phyloP scores from a whole-genome alignment of 73 alveolate species.

The Uronychia binucleata region DNA sequence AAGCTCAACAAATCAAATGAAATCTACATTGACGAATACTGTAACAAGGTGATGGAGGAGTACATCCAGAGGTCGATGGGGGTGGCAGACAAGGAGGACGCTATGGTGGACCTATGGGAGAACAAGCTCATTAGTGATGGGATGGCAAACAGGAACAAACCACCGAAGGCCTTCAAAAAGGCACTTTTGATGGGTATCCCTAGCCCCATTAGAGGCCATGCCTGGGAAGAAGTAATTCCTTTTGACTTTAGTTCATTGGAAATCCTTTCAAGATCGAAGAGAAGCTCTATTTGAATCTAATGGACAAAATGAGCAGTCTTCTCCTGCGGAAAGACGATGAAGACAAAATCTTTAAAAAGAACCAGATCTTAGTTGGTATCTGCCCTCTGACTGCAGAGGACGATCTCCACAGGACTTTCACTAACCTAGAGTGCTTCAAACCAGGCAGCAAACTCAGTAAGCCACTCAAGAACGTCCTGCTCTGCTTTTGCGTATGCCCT shows the following conservation, averaged over 20 bases:
- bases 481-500: not conserved
- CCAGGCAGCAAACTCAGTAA: slow-evolving; percentile 79
- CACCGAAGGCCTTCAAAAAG: not conserved
- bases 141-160: not conserved
- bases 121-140: not conserved
- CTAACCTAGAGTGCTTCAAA: slow-evolving; percentile 78
- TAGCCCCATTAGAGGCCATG: not conserved
- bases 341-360: not conserved
- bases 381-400: slow-evolving; percentile 40
- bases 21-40: not conserved
- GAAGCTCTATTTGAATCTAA: not conserved
- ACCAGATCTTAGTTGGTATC: not conserved
- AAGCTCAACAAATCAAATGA: not conserved
- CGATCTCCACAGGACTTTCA: slow-evolving; percentile 89
- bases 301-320: not conserved
- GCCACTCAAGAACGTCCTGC: slow-evolving; percentile 78
- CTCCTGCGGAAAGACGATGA: not conserved
- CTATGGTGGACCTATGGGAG: not conserved
- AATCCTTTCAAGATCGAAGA: not conserved
- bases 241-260: not conserved
- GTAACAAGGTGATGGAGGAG: not conserved
- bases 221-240: not conserved
- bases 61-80: not conserved
- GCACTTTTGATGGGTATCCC: not conserved
- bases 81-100: not conserved